phyloP scores from a whole-genome alignment of 2,329 filamentous ascomycete genomes.

The Claviceps monticola region DNA sequence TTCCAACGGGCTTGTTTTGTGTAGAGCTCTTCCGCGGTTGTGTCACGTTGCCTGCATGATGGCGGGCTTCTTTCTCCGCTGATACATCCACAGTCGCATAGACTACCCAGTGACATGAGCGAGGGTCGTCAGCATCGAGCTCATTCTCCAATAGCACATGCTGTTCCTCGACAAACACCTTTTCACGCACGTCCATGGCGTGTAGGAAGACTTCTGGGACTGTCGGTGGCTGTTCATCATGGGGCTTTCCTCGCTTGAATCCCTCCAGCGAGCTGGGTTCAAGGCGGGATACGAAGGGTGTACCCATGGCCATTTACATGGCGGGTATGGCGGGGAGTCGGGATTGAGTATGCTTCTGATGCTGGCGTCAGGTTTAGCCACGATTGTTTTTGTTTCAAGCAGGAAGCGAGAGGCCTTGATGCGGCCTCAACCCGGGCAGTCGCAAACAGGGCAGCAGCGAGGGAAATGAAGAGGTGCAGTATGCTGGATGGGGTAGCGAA shows the following conservation, averaged over 20 bases:
- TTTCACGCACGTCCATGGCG: slow-evolving; percentile 47
- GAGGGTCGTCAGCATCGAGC: slow-evolving; percentile 64
- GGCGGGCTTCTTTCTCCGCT: slow-evolving; percentile 27
- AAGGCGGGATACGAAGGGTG: slow-evolving; percentile 34
- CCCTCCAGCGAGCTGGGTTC: slow-evolving; percentile 35
- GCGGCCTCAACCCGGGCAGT: too few species aligned
- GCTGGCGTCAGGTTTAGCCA: not conserved
- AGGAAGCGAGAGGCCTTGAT: not conserved
- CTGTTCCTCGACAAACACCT: slow-evolving; percentile 49
- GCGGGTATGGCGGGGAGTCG: not conserved
- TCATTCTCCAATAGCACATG: slow-evolving; percentile 50
- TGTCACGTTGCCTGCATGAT: slow-evolving; percentile 27
- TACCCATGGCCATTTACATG: slow-evolving; percentile 25
- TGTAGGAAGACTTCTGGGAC: slow-evolving; percentile 46
- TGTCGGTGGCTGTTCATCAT: slow-evolving; percentile 28
- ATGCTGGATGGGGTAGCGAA: not conserved
- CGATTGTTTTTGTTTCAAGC: too few species aligned
- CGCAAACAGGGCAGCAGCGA: not conserved
- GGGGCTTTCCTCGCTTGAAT: slow-evolving; percentile 27
- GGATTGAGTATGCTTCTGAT: not conserved
- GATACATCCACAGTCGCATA: slow-evolving; percentile 51
- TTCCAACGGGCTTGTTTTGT: slow-evolving; percentile 45
- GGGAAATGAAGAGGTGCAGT: not conserved
- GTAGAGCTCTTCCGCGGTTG: slow-evolving; percentile 31
- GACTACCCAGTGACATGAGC: slow-evolving; percentile 78